phyloP scores from a whole-genome alignment of 805 yeast species.

The Tetrapisispora taiwanensis region DNA sequence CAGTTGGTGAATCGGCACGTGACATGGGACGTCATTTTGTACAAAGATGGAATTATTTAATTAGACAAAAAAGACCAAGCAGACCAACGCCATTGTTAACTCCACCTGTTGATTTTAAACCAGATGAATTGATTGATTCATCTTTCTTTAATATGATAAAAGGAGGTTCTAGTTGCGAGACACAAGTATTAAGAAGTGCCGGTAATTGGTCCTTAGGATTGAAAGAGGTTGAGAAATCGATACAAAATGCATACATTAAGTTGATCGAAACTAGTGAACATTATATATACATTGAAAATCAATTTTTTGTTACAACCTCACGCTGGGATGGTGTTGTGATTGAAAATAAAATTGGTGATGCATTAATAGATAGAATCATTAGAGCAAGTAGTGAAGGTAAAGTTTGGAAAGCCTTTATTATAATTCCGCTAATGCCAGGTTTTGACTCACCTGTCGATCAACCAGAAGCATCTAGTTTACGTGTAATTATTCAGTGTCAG shows the following conservation, averaged over 20 bases:
- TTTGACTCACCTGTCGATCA: slow-evolving; percentile 88
- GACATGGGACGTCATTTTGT: slow-evolving; percentile 90
- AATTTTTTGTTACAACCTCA: slow-evolving; percentile 87
- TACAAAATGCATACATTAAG: slow-evolving; percentile 85
- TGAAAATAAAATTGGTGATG: slow-evolving; percentile 83
- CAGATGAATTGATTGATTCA: slow-evolving; percentile 53
- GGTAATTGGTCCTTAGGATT: slow-evolving; percentile 91
- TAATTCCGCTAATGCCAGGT: slow-evolving; percentile 96
- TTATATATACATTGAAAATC: slow-evolving; percentile 89
- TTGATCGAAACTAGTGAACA: slow-evolving; percentile 87
- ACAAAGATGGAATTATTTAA: slow-evolving; percentile 91
- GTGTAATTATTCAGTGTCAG: slow-evolving; percentile 95
- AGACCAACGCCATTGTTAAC: slow-evolving; percentile 83
- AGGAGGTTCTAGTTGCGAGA: slow-evolving; percentile 78
- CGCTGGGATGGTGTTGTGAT: slow-evolving; percentile 74
- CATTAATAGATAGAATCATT: slow-evolving; percentile 90
- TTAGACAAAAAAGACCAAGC: slow-evolving; percentile 91
- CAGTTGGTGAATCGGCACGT: slow-evolving; percentile 88
- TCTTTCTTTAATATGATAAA: slow-evolving; percentile 32
- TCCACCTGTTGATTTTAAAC: slow-evolving; percentile 83
- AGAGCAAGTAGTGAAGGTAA: slow-evolving; percentile 71
- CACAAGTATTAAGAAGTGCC: slow-evolving; percentile 81
- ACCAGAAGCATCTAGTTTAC: slow-evolving; percentile 88
- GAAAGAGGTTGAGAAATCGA: slow-evolving; percentile 74
- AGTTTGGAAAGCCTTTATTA: slow-evolving; percentile 80